Conservation (phyloP, 139 green algal genomes). For the Haematococcus lacustris region DNA sequence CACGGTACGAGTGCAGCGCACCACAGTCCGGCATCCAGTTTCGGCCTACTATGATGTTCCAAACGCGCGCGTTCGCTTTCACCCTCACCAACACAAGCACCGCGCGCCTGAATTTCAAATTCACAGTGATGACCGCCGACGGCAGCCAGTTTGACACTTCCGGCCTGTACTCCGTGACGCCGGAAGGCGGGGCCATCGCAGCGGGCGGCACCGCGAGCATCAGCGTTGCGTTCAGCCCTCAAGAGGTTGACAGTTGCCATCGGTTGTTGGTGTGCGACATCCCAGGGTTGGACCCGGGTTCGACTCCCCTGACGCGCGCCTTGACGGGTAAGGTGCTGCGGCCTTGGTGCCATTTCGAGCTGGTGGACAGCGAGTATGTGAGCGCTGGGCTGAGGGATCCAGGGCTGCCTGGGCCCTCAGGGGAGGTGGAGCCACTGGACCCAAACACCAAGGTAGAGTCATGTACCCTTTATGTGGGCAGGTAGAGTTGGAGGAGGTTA, state of each 20-base stretch:
- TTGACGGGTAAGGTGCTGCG: slow-evolving; percentile 43
- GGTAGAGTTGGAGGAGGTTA: too few species aligned
- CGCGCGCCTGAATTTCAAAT: slow-evolving; percentile 48
- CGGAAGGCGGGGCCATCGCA: slow-evolving; percentile 35
- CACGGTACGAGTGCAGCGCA: slow-evolving; percentile 35
- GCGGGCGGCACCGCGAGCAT: slow-evolving; percentile 20
- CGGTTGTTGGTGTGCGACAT: slow-evolving; percentile 47
- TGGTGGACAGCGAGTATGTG: slow-evolving; percentile 64
- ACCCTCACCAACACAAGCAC: slow-evolving; percentile 55
- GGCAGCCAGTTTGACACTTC: slow-evolving; percentile 17
- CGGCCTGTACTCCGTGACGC: slow-evolving; percentile 42
- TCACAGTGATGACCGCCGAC: slow-evolving; percentile 17
- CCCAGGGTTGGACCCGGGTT: slow-evolving; percentile 38
- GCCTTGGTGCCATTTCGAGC: slow-evolving; percentile 79
- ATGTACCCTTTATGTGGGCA: too few species aligned
- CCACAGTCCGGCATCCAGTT: slow-evolving; percentile 44
- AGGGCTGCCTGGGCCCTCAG: slow-evolving; percentile 44
- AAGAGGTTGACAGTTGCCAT: neutral
- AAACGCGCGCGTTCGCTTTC: slow-evolving; percentile 62
- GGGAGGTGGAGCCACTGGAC: slow-evolving; percentile 50
- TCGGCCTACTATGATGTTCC: slow-evolving; percentile 78
- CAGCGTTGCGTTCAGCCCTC: neutral
- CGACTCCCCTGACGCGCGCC: slow-evolving; percentile 19
- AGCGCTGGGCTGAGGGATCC: slow-evolving; percentile 42
- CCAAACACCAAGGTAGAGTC: slow-evolving; percentile 54